Evolutionary conservation across 2,329 filamentous ascomycete genomes (phyloP).

Genomic region (Exophiala aquamarina): DNA sequence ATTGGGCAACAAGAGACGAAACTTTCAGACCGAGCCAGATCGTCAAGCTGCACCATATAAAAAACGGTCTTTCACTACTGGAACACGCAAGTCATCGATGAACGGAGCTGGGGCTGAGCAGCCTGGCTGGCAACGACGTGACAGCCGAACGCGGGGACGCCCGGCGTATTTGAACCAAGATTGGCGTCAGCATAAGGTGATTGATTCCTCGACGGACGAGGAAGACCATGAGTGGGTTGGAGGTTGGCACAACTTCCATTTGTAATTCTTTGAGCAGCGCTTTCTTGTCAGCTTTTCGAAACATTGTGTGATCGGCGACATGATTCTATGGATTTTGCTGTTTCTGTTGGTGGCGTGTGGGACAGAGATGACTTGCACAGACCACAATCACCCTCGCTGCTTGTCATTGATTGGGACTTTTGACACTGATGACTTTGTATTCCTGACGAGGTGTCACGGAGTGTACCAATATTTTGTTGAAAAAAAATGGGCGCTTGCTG

Average conservation of each 20-base stretch:
- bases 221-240: constrained; percentile 93
- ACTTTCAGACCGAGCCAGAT: constrained; percentile 55
- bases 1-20: constrained; percentile 79
- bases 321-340: constrained; percentile 23
- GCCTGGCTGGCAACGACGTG: constrained; percentile 33
- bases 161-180: constrained; percentile 44
- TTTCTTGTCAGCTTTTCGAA: constrained; percentile 22
- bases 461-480: constrained; percentile 29
- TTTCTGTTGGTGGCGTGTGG: constrained; percentile 19
- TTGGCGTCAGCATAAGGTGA: constrained; percentile 44
- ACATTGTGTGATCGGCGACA: constrained; percentile 20
- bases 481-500: constrained; percentile 10
- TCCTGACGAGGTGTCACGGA: constrained; percentile 30
- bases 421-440: constrained; percentile 31
- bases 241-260: constrained; percentile 74
- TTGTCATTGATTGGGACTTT: constrained; percentile 28
- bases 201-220: constrained; percentile 42
- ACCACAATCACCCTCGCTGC: constrained; percentile 25
- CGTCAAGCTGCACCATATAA: constrained; percentile 51
- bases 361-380: constrained; percentile 15
- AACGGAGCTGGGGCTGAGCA: constrained; percentile 40
- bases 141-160: constrained; percentile 36
- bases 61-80: constrained; percentile 43
- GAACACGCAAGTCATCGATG: constrained; percentile 44
- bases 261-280: constrained; percentile 46